Evolutionary conservation across 2,329 filamentous ascomycete species (phyloP).

Genomic region (Truncatella angustata): DNA sequence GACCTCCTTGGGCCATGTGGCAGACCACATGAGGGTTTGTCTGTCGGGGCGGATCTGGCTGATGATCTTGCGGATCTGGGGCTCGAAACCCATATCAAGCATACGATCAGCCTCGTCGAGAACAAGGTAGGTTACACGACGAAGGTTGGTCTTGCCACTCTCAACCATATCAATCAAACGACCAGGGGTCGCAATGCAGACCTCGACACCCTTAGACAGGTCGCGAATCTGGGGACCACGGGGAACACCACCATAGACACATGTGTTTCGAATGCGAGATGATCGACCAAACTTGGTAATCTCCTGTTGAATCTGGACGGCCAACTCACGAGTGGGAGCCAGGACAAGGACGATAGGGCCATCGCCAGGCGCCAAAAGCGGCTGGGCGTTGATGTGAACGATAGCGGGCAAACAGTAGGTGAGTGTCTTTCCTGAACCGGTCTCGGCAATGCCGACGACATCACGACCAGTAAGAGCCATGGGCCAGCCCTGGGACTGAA

Average conservation of each 20-base stretch:
- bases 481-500: constrained; percentile 98
- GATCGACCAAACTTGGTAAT: constrained; percentile 99
- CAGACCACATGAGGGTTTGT: constrained; percentile 99
- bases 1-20: constrained; percentile 98
- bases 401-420: constrained; percentile 98
- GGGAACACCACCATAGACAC: constrained; percentile 97
- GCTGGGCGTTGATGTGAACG: constrained; percentile 99
- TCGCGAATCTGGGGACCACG: constrained; percentile 97
- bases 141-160: constrained; percentile 95
- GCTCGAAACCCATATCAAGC: constrained; percentile 99
- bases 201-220: constrained; percentile 90
- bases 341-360: constrained; percentile 96
- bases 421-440: constrained; percentile 97
- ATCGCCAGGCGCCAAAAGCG: constrained; percentile 89
- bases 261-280: constrained; percentile 96
- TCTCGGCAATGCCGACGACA: constrained; percentile 98
- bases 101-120: constrained; percentile 99
- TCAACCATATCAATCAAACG: constrained; percentile 99
- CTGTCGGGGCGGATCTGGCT: constrained; percentile 95
- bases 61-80: constrained; percentile 98
- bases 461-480: constrained; percentile 98
- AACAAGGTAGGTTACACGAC: constrained; percentile 95
- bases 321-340: constrained; percentile 94
- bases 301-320: constrained; percentile 97
- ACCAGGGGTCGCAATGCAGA: constrained; percentile 96